A percentile compares a stretch with the other conserved stretches of the same genome.
These are phyloP conservation scores for Zalerion maritima DNA, from an alignment of 495 filamentous ascomycete species.

Conservation along the genomic window DNA sequence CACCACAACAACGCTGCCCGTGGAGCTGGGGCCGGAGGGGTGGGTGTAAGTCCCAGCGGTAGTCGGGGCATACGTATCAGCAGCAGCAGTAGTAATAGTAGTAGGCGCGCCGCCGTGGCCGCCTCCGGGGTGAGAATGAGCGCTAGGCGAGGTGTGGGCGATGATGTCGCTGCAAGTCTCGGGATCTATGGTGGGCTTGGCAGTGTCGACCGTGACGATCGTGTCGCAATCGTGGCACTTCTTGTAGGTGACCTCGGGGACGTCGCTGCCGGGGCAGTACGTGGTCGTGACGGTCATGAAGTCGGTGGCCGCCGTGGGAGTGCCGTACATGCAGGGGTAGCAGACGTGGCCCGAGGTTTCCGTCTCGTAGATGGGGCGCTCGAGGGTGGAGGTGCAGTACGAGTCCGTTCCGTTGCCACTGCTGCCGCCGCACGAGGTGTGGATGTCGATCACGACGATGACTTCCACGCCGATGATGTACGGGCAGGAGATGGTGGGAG, in stretches of 20 bases:
- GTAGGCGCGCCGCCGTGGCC: too few relatives aligned
- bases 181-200: too few relatives aligned
- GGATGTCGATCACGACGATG: conserved; percentile 19
- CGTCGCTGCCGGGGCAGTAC: neutral
- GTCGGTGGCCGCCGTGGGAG: conserved; percentile 7
- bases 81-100: too few relatives aligned
- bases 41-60: too few relatives aligned
- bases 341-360: conserved; percentile 19
- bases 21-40: too few relatives aligned
- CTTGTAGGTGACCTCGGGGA: conserved; percentile 2
- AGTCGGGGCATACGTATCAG: too few relatives aligned
- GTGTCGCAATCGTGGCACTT: conserved; percentile 1
- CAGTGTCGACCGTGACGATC: too few relatives aligned
- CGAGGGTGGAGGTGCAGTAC: conserved; percentile 13
- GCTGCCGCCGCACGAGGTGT: conserved; percentile 14
- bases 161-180: too few relatives aligned
- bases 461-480: conserved; percentile 24
- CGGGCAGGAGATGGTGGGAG: conserved; percentile 6
- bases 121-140: too few relatives aligned
- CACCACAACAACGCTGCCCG: too few relatives aligned
- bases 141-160: too few relatives aligned
- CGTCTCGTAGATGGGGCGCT: conserved; percentile 25
- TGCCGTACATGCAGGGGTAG: conserved; percentile 20
- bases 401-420: conserved; percentile 14
- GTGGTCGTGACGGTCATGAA: conserved; percentile 18